Base-by-base conservation (phyloP, 164 flowering plant genomes). In the Cinnamomum chago region DNA sequence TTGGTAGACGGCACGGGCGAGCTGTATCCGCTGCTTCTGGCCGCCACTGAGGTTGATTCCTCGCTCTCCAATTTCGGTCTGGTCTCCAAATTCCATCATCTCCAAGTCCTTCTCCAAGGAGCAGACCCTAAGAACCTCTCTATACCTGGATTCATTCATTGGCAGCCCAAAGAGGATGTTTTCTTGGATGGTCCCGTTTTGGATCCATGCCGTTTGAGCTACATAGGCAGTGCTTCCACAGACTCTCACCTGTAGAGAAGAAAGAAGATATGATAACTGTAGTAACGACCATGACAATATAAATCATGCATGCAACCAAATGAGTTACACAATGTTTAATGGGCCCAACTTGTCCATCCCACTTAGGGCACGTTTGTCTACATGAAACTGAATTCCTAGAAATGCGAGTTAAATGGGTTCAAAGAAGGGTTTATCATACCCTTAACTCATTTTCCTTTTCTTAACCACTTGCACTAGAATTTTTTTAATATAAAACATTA, bases 21-120 rank as follows among this genome's bases (percentile, higher is more conserved):
- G 98, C 72, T 94, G 99, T 65, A 96, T 91, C 60, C 99, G 80
- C 85, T 96, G 99, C 82, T 96, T 96, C 86, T 96, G 99, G 11
- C 99, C 99, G 20, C 99, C 99, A 62, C 99, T 94, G 65, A 96
- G 93, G 81, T 94, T 96, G 80, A 96, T 96, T 24, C 99, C 99
- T 22, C 99, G 94, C 78, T 96, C 99, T 70, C 99, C 99, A 18
- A 96, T 96, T 85, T 96, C 99, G 2, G 99, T 96, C 78, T 93
- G 93, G 77, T 96, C 99, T 33, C 98, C 97, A 72, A 78, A 86
- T 75, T 96, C 99, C 99, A 96, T 93, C 97, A 91, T 92, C 75
- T 92, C 97, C 81, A 96, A 72, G 81, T 96, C 99, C 55, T 88
- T 90, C 82, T 86, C 97, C 79, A 96, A 83, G 82, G 90, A 87